These are phyloP conservation scores for Cadophora sp. DNA, from an alignment of 2,329 filamentous ascomycete genomes.

Conservation along the genomic window DNA sequence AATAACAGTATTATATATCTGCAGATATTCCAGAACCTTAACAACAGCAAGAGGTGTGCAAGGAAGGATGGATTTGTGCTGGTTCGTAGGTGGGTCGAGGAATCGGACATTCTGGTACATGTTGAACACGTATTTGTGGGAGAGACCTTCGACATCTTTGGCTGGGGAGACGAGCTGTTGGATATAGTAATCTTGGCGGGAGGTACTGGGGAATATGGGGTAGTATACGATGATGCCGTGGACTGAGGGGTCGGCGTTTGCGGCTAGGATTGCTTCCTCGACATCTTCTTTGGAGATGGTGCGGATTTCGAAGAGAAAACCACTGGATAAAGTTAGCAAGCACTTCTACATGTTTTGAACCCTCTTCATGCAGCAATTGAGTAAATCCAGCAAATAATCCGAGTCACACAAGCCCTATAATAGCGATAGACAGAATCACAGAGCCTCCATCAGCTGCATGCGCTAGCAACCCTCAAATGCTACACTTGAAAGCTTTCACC, in stretches of 20 bases:
- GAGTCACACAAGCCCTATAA: not conserved
- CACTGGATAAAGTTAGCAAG: conserved; percentile 57
- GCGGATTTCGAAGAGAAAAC: conserved; percentile 87
- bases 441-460: no score
- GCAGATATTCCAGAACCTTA: conserved; percentile 94
- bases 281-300: conserved; percentile 85
- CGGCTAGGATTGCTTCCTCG: conserved; percentile 85
- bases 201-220: conserved; percentile 85
- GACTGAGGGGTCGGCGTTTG: conserved; percentile 78
- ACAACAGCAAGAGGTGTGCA: conserved; percentile 96
- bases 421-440: no score
- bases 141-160: conserved; percentile 96
- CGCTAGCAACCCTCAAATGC: not conserved
- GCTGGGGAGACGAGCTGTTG: conserved; percentile 89
- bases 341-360: not conserved
- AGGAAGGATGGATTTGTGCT: conserved; percentile 89
- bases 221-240: conserved; percentile 98
- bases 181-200: conserved; percentile 89
- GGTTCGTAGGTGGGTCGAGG: conserved; percentile 78
- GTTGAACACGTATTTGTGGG: conserved; percentile 95
- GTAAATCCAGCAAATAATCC: not conserved
- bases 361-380: not conserved
- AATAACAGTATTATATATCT: conserved; percentile 95
- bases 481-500: not conserved
- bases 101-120: conserved; percentile 99